Percentiles rank a stretch among this genome's conserved stretches.
phyloP scores from a whole-genome alignment of 768 basidiomycete genomes.

The Leccinum truebloodii region DNA sequence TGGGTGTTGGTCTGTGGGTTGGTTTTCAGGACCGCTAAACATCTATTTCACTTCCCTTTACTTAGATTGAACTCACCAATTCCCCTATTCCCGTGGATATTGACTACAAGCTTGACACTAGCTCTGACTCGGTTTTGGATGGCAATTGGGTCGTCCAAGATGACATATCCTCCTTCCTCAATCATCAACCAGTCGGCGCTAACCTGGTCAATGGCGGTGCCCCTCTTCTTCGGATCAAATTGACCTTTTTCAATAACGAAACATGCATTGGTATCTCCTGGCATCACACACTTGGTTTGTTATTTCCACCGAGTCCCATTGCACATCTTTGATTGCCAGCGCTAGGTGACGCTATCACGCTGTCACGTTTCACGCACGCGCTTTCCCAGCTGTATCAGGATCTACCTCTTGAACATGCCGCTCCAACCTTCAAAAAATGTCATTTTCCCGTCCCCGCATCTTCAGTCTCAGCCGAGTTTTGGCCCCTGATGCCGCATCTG shows the following conservation, averaged over 20 bases:
- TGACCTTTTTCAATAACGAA: slow-evolving; percentile 25
- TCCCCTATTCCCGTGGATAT: slow-evolving; percentile 3
- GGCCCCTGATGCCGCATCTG: slow-evolving; percentile 29
- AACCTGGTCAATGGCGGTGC: slow-evolving; percentile 18
- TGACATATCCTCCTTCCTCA: slow-evolving; percentile 22
- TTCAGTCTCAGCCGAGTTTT: slow-evolving; percentile 15
- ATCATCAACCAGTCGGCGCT: slow-evolving; percentile 14
- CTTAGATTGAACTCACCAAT: slow-evolving; percentile 27
- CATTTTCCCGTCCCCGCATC: slow-evolving; percentile 19
- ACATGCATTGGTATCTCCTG: slow-evolving; percentile 36
- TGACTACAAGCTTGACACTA: slow-evolving; percentile 8
- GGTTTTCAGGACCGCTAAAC: neutral
- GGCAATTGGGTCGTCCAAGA: slow-evolving; percentile 32
- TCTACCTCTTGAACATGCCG: slow-evolving; percentile 2
- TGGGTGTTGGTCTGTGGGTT: slow-evolving; percentile 24
- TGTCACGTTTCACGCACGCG: slow-evolving; percentile 31
- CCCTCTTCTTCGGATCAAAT: slow-evolving; percentile 30
- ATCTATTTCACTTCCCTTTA: slow-evolving; percentile 4
- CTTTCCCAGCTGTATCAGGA: slow-evolving; percentile 35
- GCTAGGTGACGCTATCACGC: slow-evolving; percentile 31
- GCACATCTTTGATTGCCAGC: neutral
- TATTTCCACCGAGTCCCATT: neutral
- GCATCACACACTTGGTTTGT: slow-evolving; percentile 36
- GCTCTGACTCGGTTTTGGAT: slow-evolving; percentile 13
- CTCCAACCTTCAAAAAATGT: slow-evolving; percentile 30